Evolutionary conservation across 495 filamentous ascomycete genomes (phyloP), one percentile per base, ranked within the genome.

Genomic region (Margaritispora aquatica): DNA sequence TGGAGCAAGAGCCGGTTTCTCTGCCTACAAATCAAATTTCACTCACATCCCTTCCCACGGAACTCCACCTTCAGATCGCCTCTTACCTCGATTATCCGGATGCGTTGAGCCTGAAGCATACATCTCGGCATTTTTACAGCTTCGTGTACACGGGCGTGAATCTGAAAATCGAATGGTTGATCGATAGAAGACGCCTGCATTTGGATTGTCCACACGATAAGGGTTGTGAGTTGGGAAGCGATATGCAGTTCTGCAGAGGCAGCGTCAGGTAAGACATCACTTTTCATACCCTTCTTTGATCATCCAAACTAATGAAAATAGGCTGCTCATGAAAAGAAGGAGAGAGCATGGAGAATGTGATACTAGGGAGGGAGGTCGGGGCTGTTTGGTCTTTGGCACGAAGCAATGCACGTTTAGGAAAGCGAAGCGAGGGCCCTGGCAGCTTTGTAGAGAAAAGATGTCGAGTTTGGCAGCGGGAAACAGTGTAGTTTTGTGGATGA

Each of bases 111-210:
- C 72, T 89, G 21, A 88, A 88, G 61, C 84, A 88, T 66, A 81
- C 77, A 26, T 80, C 69, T 61, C 78, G 78, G 38, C 79, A 87
- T 63, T 85, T 89, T 66, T 84, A 82, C 68, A 62, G 63, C n/a
- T 66, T 85, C 1, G 83, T 88, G 50, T 81, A 86, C 62, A 89
- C 85, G 1, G 85, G 84, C 11, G 78, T 88, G 0, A 66, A 76
- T 41, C 72, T 87, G 22, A 88, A 89, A 60, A 77, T 89, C 5
- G 77, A 82, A 62, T 89, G 86, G 85, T 71, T 89, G 0, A 74
- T 86, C 29, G 77, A 84, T 61, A 77, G 86, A 19, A 79, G 75
- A 3, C 67, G 63, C 24, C 63, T 81, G 55, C 73, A 80, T 55
- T 66, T 82, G 5, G 74, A 81, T 57, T 82, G 78, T 58, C 80